A percentile compares a stretch with the other conserved stretches of the same genome.
Evolutionary conservation across 805 yeast genomes (phyloP).

Genomic region (Zygoascus bituminiphila): DNA sequence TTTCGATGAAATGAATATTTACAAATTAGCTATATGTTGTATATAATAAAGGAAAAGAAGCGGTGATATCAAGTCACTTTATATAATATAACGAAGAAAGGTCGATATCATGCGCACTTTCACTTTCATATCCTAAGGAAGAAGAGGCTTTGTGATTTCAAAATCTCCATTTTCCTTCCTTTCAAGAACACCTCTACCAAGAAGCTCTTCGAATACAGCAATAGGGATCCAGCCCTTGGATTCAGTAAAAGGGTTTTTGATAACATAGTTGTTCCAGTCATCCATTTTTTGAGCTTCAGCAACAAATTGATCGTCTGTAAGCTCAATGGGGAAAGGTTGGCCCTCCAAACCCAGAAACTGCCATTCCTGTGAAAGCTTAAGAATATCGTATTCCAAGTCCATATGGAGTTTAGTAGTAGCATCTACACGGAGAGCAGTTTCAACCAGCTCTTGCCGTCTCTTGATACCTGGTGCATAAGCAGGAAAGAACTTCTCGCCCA

Average conservation of each 20-base stretch:
- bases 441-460: conserved; percentile 31
- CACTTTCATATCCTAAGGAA: no score
- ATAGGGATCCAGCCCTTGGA: conserved; percentile 96
- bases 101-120: no score
- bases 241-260: conserved; percentile 74
- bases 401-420: conserved; percentile 21
- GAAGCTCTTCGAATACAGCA: conserved; percentile 70
- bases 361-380: conserved; percentile 26
- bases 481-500: conserved; percentile 42
- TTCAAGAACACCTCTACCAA: conserved; percentile 60
- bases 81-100: no score
- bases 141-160: conserved; percentile 20
- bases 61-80: no score
- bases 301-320: conserved; percentile 50
- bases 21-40: no score
- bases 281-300: conserved; percentile 50
- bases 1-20: not conserved
- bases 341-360: conserved; percentile 18
- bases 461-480: conserved; percentile 77
- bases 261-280: conserved; percentile 58
- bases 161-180: conserved; percentile 54
- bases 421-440: conserved; percentile 21
- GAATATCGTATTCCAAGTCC: conserved; percentile 26
- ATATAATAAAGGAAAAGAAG: no score
- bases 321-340: conserved; percentile 48